These are phyloP conservation scores for Stachybotrys echinatus DNA, from an alignment of 2,329 filamentous ascomycete genomes.

Conservation along the genomic window DNA sequence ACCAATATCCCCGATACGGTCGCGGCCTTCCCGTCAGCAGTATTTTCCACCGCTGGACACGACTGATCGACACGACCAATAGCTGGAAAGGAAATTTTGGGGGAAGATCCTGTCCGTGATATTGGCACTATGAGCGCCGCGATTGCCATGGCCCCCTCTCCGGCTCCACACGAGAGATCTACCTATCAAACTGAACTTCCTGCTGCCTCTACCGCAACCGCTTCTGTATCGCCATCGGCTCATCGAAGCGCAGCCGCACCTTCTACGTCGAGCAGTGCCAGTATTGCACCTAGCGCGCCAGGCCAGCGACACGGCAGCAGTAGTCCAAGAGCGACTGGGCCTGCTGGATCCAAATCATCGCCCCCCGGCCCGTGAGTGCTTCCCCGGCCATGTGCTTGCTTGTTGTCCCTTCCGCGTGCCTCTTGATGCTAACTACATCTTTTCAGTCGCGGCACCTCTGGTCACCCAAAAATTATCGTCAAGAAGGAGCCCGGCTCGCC, in stretches of 20 bases:
- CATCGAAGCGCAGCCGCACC: constrained; percentile 32
- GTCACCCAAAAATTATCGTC: constrained; percentile 75
- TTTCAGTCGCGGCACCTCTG: constrained; percentile 42
- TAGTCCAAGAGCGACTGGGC: constrained; percentile 41
- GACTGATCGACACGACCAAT: background rate
- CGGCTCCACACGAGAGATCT: constrained; percentile 59
- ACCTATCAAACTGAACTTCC: constrained; percentile 49
- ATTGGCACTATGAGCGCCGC: constrained; percentile 56
- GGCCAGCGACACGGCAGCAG: constrained; percentile 46
- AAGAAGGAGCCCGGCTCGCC: constrained; percentile 96
- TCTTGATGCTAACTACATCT: no score
- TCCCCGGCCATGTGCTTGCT: constrained; percentile 5
- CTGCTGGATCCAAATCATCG: constrained; percentile 45
- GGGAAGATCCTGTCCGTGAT: background rate
- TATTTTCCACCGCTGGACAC: background rate
- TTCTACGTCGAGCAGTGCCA: constrained; percentile 17
- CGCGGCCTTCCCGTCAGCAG: background rate
- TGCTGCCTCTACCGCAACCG: constrained; percentile 26
- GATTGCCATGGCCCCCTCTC: constrained; percentile 64
- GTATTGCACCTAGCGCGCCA: constrained; percentile 36
- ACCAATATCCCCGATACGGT: background rate
- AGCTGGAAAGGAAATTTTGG: background rate
- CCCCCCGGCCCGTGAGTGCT: constrained; percentile 54
- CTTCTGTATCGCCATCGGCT: constrained; percentile 36
- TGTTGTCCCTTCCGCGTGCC: no score